Conservation (phyloP, 208 protist genomes). For the Blastocrithidia nonstop region DNA sequence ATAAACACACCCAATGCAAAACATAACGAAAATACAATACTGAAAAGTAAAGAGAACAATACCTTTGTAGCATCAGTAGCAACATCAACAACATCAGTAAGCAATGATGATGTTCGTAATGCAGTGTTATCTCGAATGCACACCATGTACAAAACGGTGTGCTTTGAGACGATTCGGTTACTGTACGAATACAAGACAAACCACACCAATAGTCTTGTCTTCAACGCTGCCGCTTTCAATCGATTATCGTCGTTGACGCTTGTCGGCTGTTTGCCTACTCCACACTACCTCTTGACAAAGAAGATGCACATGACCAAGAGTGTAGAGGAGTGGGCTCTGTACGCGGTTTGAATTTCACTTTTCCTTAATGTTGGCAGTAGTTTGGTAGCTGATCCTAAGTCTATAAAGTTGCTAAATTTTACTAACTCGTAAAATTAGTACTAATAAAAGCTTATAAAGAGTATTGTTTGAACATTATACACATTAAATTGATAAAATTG, state of each 20-base stretch:
- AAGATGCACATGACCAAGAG: conserved; percentile 35
- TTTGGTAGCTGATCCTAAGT: conserved; percentile 34
- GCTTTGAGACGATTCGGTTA: no score
- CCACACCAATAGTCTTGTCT: no score
- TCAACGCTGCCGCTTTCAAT: conserved; percentile 15
- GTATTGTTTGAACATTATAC: no score
- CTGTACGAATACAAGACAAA: no score
- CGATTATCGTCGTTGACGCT: conserved; percentile 38
- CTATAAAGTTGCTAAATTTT: conserved; percentile 54
- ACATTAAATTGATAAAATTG: no score
- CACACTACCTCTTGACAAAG: conserved; percentile 58
- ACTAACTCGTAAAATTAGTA: not conserved
- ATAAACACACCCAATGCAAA: not conserved
- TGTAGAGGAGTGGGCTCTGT: conserved; percentile 60
- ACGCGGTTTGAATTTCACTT: conserved; percentile 63
- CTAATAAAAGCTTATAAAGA: conserved; percentile 6
- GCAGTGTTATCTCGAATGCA: no score
- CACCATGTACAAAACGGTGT: no score
- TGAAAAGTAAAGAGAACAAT: not conserved
- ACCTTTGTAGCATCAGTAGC: conserved; percentile 3
- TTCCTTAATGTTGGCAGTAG: conserved; percentile 28
- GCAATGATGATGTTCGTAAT: no score
- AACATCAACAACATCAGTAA: conserved; percentile 1
- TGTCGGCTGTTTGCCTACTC: conserved; percentile 68
- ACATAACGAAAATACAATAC: not conserved